Conservation (phyloP, 2,329 filamentous ascomycete species). For the Epicoccum nigrum region DNA sequence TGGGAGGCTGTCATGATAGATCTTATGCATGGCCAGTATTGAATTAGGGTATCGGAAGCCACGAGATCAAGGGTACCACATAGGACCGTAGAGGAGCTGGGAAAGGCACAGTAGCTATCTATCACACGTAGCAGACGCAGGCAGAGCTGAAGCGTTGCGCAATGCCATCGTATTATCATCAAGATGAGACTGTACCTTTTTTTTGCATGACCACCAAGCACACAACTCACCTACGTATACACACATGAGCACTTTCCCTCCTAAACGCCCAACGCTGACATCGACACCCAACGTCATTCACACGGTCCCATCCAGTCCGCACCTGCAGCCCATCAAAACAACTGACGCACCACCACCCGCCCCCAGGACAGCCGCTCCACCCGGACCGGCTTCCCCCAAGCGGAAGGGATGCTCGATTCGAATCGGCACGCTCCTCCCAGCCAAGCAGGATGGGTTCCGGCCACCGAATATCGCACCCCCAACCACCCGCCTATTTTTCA, state of each 20-base stretch:
- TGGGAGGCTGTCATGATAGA: conserved; percentile 16
- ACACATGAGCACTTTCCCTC: background rate
- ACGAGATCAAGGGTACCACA: background rate
- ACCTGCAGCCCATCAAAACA: background rate
- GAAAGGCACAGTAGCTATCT: background rate
- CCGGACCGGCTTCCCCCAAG: conserved; percentile 5
- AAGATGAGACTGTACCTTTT: too few species aligned
- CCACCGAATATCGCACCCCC: background rate
- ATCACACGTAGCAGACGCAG: conserved; percentile 2
- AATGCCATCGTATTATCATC: conserved; percentile 7
- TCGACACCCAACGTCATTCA: background rate
- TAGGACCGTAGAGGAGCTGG: background rate
- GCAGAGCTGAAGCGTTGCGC: conserved; percentile 1
- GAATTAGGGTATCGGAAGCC: background rate
- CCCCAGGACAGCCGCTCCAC: background rate
- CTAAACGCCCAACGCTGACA: too few species aligned
- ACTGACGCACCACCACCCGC: background rate
- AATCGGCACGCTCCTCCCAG: background rate
- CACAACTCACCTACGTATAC: background rate
- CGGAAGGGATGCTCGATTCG: conserved; percentile 10
- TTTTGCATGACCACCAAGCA: background rate
- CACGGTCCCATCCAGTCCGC: background rate
- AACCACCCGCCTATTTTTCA: too few species aligned
- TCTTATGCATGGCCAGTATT: conserved; percentile 4
- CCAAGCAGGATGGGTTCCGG: too few species aligned